Percentiles rank a stretch among this genome's conserved stretches.
Conservation (phyloP, 768 basidiomycete genomes). For the Panaeolus papilionaceus region DNA sequence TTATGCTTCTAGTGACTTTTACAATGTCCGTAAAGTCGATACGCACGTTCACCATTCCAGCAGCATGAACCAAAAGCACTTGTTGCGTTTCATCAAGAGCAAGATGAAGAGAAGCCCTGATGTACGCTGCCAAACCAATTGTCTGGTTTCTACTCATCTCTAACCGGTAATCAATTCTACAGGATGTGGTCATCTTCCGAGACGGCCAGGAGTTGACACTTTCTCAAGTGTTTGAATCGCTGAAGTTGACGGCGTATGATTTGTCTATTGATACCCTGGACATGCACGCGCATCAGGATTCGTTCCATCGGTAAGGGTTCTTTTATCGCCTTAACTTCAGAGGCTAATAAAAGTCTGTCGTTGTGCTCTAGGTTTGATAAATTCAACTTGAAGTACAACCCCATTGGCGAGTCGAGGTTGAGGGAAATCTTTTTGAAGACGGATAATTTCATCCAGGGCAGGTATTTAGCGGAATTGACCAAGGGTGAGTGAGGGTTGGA, state of each 20-base stretch:
- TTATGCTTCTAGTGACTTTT: conserved; percentile 80
- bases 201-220: conserved; percentile 90
- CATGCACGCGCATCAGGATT: conserved; percentile 98
- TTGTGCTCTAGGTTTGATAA: conserved; percentile 70
- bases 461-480: conserved; percentile 94
- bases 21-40: conserved; percentile 97
- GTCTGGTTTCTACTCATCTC: conserved; percentile 4
- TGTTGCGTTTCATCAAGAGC: conserved; percentile 98
- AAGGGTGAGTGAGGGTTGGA: conserved; percentile 57
- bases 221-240: conserved; percentile 93
- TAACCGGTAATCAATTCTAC: neutral
- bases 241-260: conserved; percentile 95
- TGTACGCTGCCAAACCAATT: conserved; percentile 45
- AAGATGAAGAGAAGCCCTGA: conserved; percentile 92
- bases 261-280: conserved; percentile 98
- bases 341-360: neutral
- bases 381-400: conserved; percentile 98
- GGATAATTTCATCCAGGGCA: conserved; percentile 91
- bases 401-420: conserved; percentile 92
- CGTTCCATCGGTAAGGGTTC: conserved; percentile 76
- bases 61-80: conserved; percentile 99
- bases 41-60: conserved; percentile 99
- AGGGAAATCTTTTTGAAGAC: conserved; percentile 99
- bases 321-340: neutral
- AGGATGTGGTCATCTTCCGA: conserved; percentile 97